Percentiles rank a stretch among this genome's conserved stretches.
phyloP scores from a whole-genome alignment of 1,284 basidiomycete species.

The Cutaneotrichosporon curvatum region DNA sequence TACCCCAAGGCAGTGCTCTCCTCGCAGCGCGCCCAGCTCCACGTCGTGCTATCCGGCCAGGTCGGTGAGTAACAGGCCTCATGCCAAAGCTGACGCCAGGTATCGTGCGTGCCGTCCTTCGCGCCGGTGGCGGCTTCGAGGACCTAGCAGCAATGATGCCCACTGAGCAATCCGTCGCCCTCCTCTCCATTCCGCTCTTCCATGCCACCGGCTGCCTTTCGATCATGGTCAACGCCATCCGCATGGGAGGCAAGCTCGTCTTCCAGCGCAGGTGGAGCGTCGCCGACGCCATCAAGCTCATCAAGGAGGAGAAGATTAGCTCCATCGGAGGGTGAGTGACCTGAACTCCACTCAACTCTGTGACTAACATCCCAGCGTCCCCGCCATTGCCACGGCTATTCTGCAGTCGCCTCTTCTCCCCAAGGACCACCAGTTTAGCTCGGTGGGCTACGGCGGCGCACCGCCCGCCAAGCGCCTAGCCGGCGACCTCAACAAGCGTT shows the following conservation, averaged over 20 bases:
- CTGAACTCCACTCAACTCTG: too few species aligned
- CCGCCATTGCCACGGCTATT: conserved; percentile 33
- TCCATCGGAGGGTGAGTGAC: conserved; percentile 16
- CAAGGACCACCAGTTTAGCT: conserved; percentile 24
- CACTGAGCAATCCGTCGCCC: conserved; percentile 6
- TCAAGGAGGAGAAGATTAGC: conserved; percentile 25
- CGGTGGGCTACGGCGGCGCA: conserved; percentile 40
- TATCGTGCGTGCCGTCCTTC: conserved; percentile 3
- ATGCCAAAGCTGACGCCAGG: background rate
- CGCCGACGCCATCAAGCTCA: conserved; percentile 26
- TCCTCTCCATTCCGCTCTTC: conserved; percentile 39
- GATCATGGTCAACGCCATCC: conserved; percentile 28
- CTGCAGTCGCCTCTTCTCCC: conserved; percentile 30
- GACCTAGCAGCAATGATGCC: conserved; percentile 1
- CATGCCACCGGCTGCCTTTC: conserved; percentile 41
- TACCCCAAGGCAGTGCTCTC: conserved; percentile 39
- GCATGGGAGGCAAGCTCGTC: conserved; percentile 31
- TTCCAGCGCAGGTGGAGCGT: conserved; percentile 33
- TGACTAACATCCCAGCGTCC: conserved; percentile 22
- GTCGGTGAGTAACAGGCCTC: conserved; percentile 1
- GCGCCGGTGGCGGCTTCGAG: conserved; percentile 1
- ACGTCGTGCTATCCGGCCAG: conserved; percentile 3
- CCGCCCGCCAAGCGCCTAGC: conserved; percentile 33
- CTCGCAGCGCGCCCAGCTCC: conserved; percentile 21
- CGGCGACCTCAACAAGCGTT: conserved; percentile 26